Evolutionary conservation across 352 stramenopile genomes (phyloP).

Genomic region (Phytophthora litchii): DNA sequence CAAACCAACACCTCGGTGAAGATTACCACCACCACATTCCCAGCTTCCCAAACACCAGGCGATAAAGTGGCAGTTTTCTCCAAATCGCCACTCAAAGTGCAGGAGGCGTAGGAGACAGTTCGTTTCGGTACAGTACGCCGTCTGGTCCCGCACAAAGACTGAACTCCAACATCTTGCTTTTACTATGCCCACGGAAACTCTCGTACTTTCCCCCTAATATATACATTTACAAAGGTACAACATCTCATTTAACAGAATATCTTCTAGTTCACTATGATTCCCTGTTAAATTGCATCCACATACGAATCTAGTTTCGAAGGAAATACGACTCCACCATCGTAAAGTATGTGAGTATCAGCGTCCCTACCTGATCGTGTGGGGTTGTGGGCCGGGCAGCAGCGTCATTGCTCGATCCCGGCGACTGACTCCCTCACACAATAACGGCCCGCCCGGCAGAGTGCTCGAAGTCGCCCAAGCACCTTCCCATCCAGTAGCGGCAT

Average conservation of each 20-base stretch:
- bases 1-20: constrained; percentile 9
- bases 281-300: background rate
- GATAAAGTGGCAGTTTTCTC: constrained; percentile 12
- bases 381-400: constrained; percentile 17
- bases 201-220: background rate
- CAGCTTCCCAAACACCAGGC: background rate
- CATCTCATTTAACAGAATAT: background rate
- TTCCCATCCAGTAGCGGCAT: constrained; percentile 20
- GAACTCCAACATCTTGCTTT: constrained; percentile 22
- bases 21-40: constrained; percentile 5
- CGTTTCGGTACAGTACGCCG: constrained; percentile 16
- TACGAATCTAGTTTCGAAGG: background rate
- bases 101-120: constrained; percentile 30
- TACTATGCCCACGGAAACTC: constrained; percentile 7
- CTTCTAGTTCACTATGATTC: background rate
- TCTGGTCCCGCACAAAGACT: constrained; percentile 19
- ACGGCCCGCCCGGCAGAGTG: constrained; percentile 23
- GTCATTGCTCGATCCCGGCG: constrained; percentile 8
- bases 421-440: constrained; percentile 27
- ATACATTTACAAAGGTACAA: background rate
- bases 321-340: background rate
- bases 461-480: constrained; percentile 23
- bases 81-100: constrained; percentile 12
- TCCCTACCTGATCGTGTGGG: constrained; percentile 16
- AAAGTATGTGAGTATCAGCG: constrained; percentile 3